phyloP scores from a whole-genome alignment of 495 filamentous ascomycete species.

The Filosporella fistucella region DNA sequence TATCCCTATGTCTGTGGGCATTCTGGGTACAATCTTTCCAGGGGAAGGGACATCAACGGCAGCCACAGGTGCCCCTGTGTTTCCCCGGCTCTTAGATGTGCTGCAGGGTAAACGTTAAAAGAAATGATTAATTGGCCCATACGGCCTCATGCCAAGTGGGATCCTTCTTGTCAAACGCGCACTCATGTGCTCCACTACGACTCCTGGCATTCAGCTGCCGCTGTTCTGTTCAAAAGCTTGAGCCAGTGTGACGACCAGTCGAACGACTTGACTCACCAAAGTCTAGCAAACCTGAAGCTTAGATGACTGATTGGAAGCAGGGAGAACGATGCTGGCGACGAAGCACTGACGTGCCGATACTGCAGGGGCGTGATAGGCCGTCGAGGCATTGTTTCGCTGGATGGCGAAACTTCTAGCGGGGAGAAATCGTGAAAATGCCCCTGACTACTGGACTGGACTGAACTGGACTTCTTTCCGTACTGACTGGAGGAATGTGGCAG shows the following conservation, averaged over 20 bases:
- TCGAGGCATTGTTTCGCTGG: constrained; percentile 18
- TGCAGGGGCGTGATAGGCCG: constrained; percentile 19
- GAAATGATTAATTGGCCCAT: constrained; percentile 7
- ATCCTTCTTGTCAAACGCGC: constrained; percentile 13
- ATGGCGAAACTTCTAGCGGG: constrained; percentile 13
- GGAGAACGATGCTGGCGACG: constrained; percentile 6
- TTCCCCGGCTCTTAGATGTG: constrained; percentile 8
- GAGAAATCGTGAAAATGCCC: constrained; percentile 4
- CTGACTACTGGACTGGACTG: constrained; percentile 14
- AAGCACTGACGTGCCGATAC: constrained; percentile 14
- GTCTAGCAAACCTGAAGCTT: constrained; percentile 12
- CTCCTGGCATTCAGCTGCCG: neutral
- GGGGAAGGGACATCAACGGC: neutral
- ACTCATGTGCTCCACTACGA: constrained; percentile 5
- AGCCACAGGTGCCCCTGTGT: constrained; percentile 6
- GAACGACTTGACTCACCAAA: constrained; percentile 1
- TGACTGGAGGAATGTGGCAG: neutral
- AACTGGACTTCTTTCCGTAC: no score
- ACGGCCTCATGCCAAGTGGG: constrained; percentile 3
- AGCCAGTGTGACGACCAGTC: constrained; percentile 6
- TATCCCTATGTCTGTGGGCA: constrained; percentile 12
- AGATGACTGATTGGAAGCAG: constrained; percentile 16
- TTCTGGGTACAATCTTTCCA: neutral
- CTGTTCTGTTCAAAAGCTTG: neutral
- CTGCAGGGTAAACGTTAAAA: constrained; percentile 7